These are phyloP conservation scores for Austroboletus niveus DNA, from an alignment of 1,284 basidiomycete species.

Conservation along the genomic window DNA sequence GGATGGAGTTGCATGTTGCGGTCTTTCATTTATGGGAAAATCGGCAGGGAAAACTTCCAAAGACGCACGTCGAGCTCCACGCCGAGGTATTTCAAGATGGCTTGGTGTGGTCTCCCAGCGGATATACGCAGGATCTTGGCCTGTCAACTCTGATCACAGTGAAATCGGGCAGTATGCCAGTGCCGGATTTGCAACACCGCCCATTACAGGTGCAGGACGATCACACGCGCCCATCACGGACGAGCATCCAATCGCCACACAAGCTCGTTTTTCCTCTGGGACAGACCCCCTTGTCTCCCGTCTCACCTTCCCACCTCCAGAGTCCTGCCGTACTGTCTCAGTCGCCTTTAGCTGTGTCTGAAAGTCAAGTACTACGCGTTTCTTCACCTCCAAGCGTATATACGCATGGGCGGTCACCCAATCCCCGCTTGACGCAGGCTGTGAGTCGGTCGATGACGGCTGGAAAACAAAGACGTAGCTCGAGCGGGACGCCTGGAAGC, in stretches of 20 bases:
- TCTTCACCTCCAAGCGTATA: conserved; percentile 2
- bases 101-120: conserved; percentile 32
- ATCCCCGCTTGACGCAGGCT: conserved; percentile 22
- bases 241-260: conserved; percentile 3
- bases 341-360: conserved; percentile 14
- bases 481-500: conserved; percentile 2
- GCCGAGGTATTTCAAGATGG: conserved; percentile 31
- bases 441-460: conserved; percentile 24
- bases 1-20: conserved; percentile 15
- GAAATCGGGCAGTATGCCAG: conserved; percentile 1
- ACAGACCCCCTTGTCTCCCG: conserved; percentile 7
- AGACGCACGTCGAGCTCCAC: conserved; percentile 35
- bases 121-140: conserved; percentile 21
- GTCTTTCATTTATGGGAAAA: conserved; percentile 10
- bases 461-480: conserved; percentile 11
- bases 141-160: conserved; percentile 9
- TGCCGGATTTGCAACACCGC: conserved; percentile 4
- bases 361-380: conserved; percentile 12
- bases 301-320: conserved; percentile 21
- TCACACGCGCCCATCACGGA: background rate
- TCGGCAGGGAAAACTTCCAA: conserved; percentile 6
- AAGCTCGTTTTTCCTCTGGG: conserved; percentile 8
- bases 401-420: conserved; percentile 12
- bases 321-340: conserved; percentile 13
- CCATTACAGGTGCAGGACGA: background rate